These are phyloP conservation scores for Termitomyces sp. DNA, from an alignment of 768 basidiomycete genomes.

Conservation along the genomic window DNA sequence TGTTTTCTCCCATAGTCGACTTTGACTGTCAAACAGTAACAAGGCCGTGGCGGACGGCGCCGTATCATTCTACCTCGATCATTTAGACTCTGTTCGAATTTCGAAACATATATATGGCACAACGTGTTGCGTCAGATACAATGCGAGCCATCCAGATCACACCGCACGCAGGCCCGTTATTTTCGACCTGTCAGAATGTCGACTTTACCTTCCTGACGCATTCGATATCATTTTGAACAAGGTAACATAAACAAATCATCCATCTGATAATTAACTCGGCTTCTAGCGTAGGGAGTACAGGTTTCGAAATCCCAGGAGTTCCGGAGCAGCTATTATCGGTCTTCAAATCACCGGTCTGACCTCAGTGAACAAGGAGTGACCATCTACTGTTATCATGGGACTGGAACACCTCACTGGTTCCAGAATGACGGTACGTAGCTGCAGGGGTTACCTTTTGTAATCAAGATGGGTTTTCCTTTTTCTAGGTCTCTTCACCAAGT, in stretches of 20 bases:
- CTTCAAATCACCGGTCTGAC: neutral
- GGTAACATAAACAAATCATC: neutral
- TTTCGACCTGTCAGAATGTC: constrained; percentile 5
- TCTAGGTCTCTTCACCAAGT: neutral
- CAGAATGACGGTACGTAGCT: neutral
- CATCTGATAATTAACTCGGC: neutral
- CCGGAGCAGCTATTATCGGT: constrained; percentile 5
- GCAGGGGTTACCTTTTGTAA: neutral
- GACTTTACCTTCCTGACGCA: constrained; percentile 5
- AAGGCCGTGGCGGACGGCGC: constrained; percentile 27
- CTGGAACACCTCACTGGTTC: constrained; percentile 12
- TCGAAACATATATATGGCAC: constrained; percentile 20
- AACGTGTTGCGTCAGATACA: neutral
- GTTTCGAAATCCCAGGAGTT: constrained; percentile 20
- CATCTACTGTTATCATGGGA: constrained; percentile 19
- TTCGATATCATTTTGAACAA: constrained; percentile 21
- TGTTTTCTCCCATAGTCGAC: neutral
- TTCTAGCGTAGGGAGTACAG: constrained; percentile 27
- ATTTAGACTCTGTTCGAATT: constrained; percentile 19
- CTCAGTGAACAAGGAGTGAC: neutral
- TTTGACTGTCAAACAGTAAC: constrained; percentile 12
- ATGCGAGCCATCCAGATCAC: constrained; percentile 18
- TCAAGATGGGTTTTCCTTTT: constrained; percentile 11
- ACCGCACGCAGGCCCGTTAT: neutral
- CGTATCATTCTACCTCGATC: constrained; percentile 22